Base-by-base conservation (phyloP, 805 yeast species). In the Maudiozyma serrabonitensis region DNA sequence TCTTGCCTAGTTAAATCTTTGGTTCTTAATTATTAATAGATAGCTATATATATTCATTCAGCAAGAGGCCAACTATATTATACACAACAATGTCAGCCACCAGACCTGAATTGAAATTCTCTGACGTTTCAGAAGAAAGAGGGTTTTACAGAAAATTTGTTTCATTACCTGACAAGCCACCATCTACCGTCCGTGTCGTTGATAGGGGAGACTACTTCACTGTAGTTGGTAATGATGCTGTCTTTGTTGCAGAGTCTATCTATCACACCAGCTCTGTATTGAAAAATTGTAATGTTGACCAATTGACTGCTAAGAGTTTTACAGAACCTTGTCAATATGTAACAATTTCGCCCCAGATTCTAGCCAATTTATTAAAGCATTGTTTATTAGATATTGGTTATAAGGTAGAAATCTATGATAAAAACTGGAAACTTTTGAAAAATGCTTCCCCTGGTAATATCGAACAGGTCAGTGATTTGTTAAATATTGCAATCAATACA, bases 391-490 rank as follows among this genome's bases (percentile, higher is more conserved):
- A 82, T 40, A 73, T 76, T 45, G 87, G 89, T 16, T 75, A 75
- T 59, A 88, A 88, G 63, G 77, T 93, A 16, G 96, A 90, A 61
- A 76, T 93, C 16, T 91, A 85, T 63, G 81, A 81, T 56, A 79
- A 75, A 61, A 69, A 66, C 52, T 91, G 95, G 78, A 72, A 66
- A 46, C 69, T 76, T 47, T 56, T 69, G 54, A 76, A 71, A 50
- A 68, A 74, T 41, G 96, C 96, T 0, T 83, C 95, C 1, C 97
- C 98, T 0, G 99, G 99, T 6, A 90, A 93, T 65, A 69, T 90
- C 46, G 86, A 82, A 51, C 81, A 74, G 41, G 78, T 85, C 44
- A 96, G 87, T 55, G 89, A 84, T 34, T 68, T 87, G 67, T 71
- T 88, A 54, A 69, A 69, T 47, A 62, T 71, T 3, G 69, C 76